Evolutionary conservation across 2,329 filamentous ascomycete species (phyloP).

Genomic region (Bisporella sp.): DNA sequence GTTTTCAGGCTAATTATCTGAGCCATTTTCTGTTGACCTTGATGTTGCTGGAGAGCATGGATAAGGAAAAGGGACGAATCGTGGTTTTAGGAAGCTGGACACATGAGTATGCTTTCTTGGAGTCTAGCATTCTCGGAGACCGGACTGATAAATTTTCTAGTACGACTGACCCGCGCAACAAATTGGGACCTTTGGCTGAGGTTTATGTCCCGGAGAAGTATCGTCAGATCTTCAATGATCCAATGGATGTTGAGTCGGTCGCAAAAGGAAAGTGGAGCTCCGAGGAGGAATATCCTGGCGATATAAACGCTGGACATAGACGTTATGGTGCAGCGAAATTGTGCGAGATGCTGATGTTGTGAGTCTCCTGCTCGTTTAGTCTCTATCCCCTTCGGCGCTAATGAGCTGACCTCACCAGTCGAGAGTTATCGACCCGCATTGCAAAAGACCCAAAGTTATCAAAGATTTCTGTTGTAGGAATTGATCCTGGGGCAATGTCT

Average conservation of each 20-base stretch:
- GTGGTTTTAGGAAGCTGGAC: slow-evolving; percentile 27
- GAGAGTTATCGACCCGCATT: slow-evolving; percentile 8
- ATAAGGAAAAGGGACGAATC: slow-evolving; percentile 26
- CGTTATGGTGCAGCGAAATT: slow-evolving; percentile 9
- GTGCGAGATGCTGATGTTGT: slow-evolving; percentile 2
- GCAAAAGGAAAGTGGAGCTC: slow-evolving; percentile 5
- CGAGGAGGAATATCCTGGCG: slow-evolving; percentile 3
- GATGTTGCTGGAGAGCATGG: slow-evolving; percentile 28
- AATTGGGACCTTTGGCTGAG: background rate
- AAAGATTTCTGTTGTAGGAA: slow-evolving; percentile 30
- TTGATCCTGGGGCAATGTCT: slow-evolving; percentile 34
- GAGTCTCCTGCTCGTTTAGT: background rate
- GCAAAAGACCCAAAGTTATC: slow-evolving; percentile 26
- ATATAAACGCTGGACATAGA: slow-evolving; percentile 1
- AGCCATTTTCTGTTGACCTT: slow-evolving; percentile 28
- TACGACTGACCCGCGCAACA: slow-evolving; percentile 2
- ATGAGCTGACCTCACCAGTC: too few species aligned
- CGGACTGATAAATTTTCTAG: background rate
- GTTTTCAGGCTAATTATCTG: slow-evolving; percentile 28
- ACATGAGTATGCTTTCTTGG: slow-evolving; percentile 24
- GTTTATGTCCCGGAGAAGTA: slow-evolving; percentile 4
- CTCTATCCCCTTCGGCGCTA: too few species aligned
- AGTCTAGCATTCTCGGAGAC: background rate
- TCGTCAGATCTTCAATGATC: background rate
- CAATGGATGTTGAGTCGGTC: slow-evolving; percentile 1